phyloP scores from a whole-genome alignment of 2,329 filamentous ascomycete genomes.

The Aspergillus transmontanensis region DNA sequence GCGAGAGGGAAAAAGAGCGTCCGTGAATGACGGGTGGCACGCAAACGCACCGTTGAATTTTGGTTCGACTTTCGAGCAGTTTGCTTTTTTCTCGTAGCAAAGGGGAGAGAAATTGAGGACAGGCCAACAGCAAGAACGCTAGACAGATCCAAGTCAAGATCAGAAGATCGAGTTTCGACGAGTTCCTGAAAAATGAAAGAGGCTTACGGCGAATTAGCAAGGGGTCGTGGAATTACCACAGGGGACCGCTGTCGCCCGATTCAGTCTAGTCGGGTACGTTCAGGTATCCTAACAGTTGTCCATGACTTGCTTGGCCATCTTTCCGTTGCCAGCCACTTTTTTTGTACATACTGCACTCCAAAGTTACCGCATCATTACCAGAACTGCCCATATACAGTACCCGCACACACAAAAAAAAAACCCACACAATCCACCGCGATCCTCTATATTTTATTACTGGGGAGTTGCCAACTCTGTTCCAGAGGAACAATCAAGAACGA shows the following conservation, averaged over 20 bases:
- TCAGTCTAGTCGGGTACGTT: neutral
- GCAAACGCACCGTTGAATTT: neutral
- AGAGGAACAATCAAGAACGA: neutral
- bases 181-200: constrained; percentile 18
- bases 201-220: constrained; percentile 6
- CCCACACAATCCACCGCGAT: neutral
- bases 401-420: neutral
- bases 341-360: neutral
- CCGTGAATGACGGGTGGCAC: neutral
- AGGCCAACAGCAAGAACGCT: constrained; percentile 23
- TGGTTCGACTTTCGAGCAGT: neutral
- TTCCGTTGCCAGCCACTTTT: neutral
- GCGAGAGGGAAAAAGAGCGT: neutral
- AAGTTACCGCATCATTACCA: constrained; percentile 13
- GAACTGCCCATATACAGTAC: neutral
- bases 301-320: neutral
- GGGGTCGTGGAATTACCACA: constrained; percentile 4
- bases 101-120: constrained; percentile 9
- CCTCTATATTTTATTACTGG: neutral
- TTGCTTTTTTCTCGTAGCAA: neutral
- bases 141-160: constrained; percentile 31
- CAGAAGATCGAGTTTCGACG: constrained; percentile 22
- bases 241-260: neutral
- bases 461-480: neutral
- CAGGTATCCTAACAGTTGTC: neutral